Percentiles rank a stretch among this genome's conserved stretches.
These are phyloP conservation scores for Neoascochyta sp. DNA, from an alignment of 2,329 filamentous ascomycete genomes.

Conservation along the genomic window DNA sequence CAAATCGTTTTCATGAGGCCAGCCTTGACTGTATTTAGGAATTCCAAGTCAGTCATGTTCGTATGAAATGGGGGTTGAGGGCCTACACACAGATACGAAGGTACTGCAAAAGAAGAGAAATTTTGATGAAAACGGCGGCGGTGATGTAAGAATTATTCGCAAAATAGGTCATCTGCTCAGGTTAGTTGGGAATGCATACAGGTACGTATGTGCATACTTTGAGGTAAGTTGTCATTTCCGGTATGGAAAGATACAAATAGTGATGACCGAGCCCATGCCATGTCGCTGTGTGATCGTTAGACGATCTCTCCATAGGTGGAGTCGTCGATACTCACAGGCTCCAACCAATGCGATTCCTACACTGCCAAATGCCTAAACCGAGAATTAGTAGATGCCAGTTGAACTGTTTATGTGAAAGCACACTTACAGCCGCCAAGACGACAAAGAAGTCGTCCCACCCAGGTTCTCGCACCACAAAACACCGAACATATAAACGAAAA, in stretches of 20 bases:
- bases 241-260: conserved; percentile 9
- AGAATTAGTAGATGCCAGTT: conserved; percentile 1
- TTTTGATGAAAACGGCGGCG: conserved; percentile 22
- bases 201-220: not conserved
- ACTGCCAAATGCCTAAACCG: conserved; percentile 2
- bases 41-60: not conserved
- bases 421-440: conserved; percentile 15
- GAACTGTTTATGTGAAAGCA: not conserved
- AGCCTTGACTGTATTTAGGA: conserved; percentile 8
- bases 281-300: conserved; percentile 12
- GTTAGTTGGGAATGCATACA: not conserved
- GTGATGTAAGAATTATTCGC: conserved; percentile 18
- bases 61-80: no score
- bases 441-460: conserved; percentile 29
- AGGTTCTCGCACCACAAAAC: conserved; percentile 11
- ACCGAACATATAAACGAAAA: conserved; percentile 12
- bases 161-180: conserved; percentile 11
- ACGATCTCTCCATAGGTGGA: not conserved
- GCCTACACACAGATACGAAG: conserved; percentile 18
- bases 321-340: conserved; percentile 4
- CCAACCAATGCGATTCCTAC: conserved; percentile 11
- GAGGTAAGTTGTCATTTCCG: conserved; percentile 6
- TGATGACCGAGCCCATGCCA: conserved; percentile 22
- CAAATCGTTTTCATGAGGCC: conserved; percentile 13
- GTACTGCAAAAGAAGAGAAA: conserved; percentile 27